Evolutionary conservation across 768 basidiomycete species (phyloP), one percentile per base, ranked within the genome.

Genomic region (Lyophyllum semitale): DNA sequence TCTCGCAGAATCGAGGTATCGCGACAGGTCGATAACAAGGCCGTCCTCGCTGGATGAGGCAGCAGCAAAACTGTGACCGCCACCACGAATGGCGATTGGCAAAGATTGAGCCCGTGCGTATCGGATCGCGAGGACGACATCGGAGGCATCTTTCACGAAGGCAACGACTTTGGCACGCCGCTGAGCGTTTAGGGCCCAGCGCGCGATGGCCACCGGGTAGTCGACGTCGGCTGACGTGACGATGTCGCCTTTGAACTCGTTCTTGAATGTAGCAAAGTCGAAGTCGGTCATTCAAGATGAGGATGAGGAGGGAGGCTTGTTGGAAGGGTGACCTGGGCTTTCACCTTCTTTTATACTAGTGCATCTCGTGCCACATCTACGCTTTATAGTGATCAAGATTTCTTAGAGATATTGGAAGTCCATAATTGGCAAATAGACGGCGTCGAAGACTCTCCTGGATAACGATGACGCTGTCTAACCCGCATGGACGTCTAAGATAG

Each of bases 1-100:
- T 8, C 55, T 51, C 3, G 62, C 71, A n/a, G 51, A 54, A 46
- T 63, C 63, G 25, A 74, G 27, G 55, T 76, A 61, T 9, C 65
- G 60, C 20, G 70, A 72, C n/a, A n/a, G n/a, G n/a, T n/a, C n/a
- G n/a, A n/a, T n/a, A n/a, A n/a, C n/a, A n/a, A n/a, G n/a, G n/a
- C 78, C 74, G 26, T 68, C 74, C 33, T 74, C 63, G 15, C 57
- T 58, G 12, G 75, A 75, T 3, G 74, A 74, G 2, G 71, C 65
- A 12, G 69, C 74, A 8, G 73, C 51, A 3, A 66, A 23, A 53
- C 55, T 71, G 51, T 78, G 78, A 1, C 77, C 77, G 2, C 78
- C 77, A 17, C 76, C 67, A 4, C 64, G 61, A 40, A 77, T 66
- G 11, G 72, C 74, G 23, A 77, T 62, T 22, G 61, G 64, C 1